Conservation (phyloP, 2,329 filamentous ascomycete species). For the Alternaria incomplexa region DNA sequence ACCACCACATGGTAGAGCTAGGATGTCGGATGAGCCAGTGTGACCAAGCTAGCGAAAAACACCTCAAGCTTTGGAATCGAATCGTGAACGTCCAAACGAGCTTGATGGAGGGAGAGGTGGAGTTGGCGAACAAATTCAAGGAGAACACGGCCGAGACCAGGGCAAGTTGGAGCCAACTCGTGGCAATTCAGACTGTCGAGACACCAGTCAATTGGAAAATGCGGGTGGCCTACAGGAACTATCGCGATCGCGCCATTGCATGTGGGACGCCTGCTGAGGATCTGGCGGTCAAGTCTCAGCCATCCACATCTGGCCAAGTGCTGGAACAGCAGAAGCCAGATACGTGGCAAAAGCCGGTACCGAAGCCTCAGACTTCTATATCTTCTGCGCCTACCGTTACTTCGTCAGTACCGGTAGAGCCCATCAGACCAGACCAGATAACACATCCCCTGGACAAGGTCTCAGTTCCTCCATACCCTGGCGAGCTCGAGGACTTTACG, state of each 20-base stretch:
- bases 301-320: background rate
- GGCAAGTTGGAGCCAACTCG: background rate
- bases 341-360: background rate
- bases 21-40: background rate
- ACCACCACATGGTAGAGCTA: background rate
- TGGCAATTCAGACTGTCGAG: background rate
- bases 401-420: rapidly evolving
- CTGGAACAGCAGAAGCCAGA: background rate
- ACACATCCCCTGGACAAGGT: background rate
- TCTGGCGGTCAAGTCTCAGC: background rate
- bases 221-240: no score
- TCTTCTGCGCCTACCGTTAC: background rate
- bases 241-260: background rate
- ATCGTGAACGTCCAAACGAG: background rate
- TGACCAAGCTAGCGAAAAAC: background rate
- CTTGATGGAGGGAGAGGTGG: background rate
- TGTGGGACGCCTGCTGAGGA: no score
- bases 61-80: background rate
- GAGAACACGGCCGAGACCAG: background rate
- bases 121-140: background rate
- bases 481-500: background rate
- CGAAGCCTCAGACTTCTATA: background rate
- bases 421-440: background rate
- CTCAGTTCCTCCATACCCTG: background rate
- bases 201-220: background rate